A percentile compares a stretch with the other conserved stretches of the same genome.
phyloP scores from a whole-genome alignment of 208 protist species.

The Tritrichomonas musculus region DNA sequence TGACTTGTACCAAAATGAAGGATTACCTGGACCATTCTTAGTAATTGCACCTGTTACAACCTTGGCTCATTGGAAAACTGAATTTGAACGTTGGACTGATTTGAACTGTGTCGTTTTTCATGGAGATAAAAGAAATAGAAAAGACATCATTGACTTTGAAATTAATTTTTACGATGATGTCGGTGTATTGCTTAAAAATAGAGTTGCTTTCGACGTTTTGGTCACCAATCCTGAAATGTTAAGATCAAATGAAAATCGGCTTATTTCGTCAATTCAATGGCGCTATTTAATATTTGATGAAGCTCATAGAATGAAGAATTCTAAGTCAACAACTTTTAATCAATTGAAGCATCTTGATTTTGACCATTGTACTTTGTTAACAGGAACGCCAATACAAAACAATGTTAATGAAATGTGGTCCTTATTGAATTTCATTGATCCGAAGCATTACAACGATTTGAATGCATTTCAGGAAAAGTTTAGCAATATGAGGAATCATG shows the following conservation, averaged over 20 bases:
- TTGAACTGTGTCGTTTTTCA: constrained; percentile 43
- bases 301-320: constrained; percentile 86
- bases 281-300: constrained; percentile 97
- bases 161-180: neutral
- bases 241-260: neutral
- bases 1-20: constrained; percentile 46
- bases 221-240: constrained; percentile 71
- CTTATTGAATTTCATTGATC: constrained; percentile 62
- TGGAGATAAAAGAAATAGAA: neutral
- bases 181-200: neutral
- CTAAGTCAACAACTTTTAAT: constrained; percentile 48
- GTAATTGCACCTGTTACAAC: constrained; percentile 66
- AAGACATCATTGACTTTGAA: constrained; percentile 23
- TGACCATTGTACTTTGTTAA: constrained; percentile 38
- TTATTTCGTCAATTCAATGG: constrained; percentile 56
- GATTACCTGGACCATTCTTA: constrained; percentile 59
- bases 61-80: constrained; percentile 50
- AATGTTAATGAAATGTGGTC: constrained; percentile 63
- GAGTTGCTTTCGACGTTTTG: constrained; percentile 64
- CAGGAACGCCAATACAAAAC: constrained; percentile 64
- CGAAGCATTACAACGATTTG: constrained; percentile 56
- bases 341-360: constrained; percentile 27
- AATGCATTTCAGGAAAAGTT: constrained; percentile 51
- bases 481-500: constrained; percentile 32
- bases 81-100: constrained; percentile 62